Percentiles rank a stretch among this genome's conserved stretches.
Conservation (phyloP, 345 rosid genomes). For the Melastoma malabathricum region DNA sequence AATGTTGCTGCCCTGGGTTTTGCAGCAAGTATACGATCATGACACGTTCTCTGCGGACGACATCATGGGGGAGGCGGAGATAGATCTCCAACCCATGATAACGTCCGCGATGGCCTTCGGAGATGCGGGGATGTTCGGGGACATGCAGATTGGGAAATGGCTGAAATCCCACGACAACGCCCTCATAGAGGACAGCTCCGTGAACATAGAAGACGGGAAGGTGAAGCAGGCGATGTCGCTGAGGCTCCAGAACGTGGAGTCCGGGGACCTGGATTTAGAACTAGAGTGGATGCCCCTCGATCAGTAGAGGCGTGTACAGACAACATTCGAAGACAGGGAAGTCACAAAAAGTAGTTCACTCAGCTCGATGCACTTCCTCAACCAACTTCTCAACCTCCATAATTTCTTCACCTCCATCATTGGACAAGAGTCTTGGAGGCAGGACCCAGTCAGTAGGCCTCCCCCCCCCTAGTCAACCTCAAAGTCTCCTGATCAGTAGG, state of each 20-base stretch:
- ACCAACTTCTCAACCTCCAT: too few species aligned
- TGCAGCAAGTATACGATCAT: slow-evolving; percentile 77
- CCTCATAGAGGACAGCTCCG: slow-evolving; percentile 65
- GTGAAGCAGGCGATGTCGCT: slow-evolving; percentile 60
- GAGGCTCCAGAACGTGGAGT: slow-evolving; percentile 93
- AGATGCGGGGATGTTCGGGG: slow-evolving; percentile 72
- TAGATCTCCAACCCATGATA: slow-evolving; percentile 76
- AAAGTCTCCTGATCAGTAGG: too few species aligned
- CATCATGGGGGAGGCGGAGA: slow-evolving; percentile 92
- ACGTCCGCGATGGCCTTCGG: slow-evolving; percentile 94
- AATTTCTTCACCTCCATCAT: too few species aligned
- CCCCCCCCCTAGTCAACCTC: too few species aligned
- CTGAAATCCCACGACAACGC: slow-evolving; percentile 76
- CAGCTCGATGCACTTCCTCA: too few species aligned
- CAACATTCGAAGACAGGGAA: neutral
- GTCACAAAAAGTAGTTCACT: too few species aligned
- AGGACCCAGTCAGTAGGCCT: too few species aligned
- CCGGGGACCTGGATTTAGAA: slow-evolving; percentile 66
- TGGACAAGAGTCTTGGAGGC: too few species aligned
- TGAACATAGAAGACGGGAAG: slow-evolving; percentile 84
- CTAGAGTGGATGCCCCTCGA: slow-evolving; percentile 76
- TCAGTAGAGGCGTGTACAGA: slow-evolving; percentile 26
- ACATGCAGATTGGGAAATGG: slow-evolving; percentile 98
- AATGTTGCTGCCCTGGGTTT: neutral
- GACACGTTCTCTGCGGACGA: slow-evolving; percentile 93